Evolutionary conservation across 2,329 filamentous ascomycete species (phyloP).

Genomic region (Lachnellula arida): DNA sequence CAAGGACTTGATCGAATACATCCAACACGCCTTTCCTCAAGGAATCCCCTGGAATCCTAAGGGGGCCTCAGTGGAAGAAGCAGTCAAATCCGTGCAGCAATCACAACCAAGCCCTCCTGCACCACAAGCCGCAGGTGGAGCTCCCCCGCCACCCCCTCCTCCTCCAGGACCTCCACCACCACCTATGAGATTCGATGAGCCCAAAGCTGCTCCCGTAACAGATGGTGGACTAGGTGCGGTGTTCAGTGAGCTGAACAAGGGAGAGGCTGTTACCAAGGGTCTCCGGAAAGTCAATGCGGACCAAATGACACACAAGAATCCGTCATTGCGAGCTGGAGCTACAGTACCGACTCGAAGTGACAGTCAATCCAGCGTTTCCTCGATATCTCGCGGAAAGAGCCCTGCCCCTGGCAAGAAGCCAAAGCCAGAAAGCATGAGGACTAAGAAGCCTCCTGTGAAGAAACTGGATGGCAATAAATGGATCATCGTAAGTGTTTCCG

Average conservation of each 20-base stretch:
- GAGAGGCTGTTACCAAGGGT: conserved; percentile 79
- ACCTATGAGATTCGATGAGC: conserved; percentile 51
- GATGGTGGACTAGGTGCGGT: conserved; percentile 74
- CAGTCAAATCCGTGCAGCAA: conserved; percentile 55
- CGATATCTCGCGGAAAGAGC: conserved; percentile 64
- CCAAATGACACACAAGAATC: conserved; percentile 99
- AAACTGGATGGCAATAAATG: conserved; percentile 88
- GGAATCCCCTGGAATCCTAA: conserved; percentile 85
- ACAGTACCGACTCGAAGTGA: conserved; percentile 58
- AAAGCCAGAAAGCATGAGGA: conserved; percentile 79
- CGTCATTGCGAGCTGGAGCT: conserved; percentile 69
- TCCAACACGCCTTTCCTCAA: conserved; percentile 74
- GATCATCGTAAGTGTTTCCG: conserved; percentile 60
- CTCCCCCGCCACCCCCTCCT: conserved; percentile 52
- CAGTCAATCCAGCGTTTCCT: conserved; percentile 46
- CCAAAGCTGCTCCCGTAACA: conserved; percentile 39
- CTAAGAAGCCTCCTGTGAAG: conserved; percentile 76
- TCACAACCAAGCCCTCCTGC: conserved; percentile 36
- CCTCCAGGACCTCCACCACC: conserved; percentile 47
- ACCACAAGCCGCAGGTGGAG: conserved; percentile 47
- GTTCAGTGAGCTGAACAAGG: conserved; percentile 87
- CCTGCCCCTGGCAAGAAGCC: conserved; percentile 84
- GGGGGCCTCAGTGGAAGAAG: conserved; percentile 67
- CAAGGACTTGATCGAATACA: conserved; percentile 75
- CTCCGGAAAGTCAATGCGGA: conserved; percentile 92